These are phyloP conservation scores for Mycena albidolilacea DNA, from an alignment of 768 basidiomycete genomes.

Conservation along the genomic window DNA sequence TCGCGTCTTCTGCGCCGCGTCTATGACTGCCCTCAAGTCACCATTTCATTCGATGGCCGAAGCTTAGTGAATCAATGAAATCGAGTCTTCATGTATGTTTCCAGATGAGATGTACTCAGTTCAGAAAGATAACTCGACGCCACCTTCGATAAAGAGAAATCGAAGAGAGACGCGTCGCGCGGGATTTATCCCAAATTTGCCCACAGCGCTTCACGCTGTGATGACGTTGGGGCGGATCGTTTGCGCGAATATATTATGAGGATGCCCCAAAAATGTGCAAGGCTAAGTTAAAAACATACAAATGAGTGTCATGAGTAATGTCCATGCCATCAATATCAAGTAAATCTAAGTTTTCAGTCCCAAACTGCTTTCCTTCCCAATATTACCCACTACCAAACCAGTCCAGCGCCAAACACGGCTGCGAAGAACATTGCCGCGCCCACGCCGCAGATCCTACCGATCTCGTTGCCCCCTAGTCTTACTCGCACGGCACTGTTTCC, in stretches of 20 bases:
- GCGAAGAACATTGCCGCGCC: constrained; percentile 18
- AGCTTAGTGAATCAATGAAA: too few relatives aligned
- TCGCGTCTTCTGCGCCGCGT: too few relatives aligned
- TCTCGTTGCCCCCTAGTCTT: constrained; percentile 5
- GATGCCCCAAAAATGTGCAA: constrained; percentile 18
- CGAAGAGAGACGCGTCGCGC: too few relatives aligned
- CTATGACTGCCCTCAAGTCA: too few relatives aligned
- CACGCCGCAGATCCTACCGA: not conserved
- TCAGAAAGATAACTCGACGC: too few relatives aligned
- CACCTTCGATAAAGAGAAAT: too few relatives aligned
- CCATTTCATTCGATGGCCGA: too few relatives aligned
- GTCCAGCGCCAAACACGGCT: constrained; percentile 15
- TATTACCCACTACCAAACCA: constrained; percentile 24
- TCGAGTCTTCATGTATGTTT: too few relatives aligned
- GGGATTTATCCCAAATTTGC: too few relatives aligned
- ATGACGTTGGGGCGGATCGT: too few relatives aligned
- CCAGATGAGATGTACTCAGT: too few relatives aligned
- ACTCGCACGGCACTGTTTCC: constrained; percentile 29
- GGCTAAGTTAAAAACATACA: constrained; percentile 17
- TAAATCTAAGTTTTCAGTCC: constrained; percentile 20
- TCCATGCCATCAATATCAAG: constrained; percentile 16
- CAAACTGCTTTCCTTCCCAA: not conserved
- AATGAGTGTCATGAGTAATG: constrained; percentile 28
- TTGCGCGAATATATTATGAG: constrained; percentile 17
- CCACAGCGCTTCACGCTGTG: too few relatives aligned